These are phyloP conservation scores for Acer yangbiense DNA, from an alignment of 345 rosid species.

Conservation along the genomic window DNA sequence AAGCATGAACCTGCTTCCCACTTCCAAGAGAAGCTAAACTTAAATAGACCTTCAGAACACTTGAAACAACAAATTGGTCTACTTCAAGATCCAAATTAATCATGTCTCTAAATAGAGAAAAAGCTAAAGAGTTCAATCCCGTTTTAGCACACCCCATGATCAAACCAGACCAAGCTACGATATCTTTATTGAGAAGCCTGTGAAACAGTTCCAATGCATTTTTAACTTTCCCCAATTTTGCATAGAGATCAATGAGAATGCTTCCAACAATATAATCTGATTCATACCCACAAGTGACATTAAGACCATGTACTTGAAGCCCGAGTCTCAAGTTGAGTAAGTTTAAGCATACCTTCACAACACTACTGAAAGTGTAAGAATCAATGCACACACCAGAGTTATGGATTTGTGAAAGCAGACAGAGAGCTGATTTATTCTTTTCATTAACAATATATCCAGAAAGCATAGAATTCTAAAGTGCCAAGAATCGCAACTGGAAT, in stretches of 20 bases:
- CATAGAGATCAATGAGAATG: constrained; percentile 60
- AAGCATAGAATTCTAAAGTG: constrained; percentile 67
- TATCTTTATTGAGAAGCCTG: constrained; percentile 59
- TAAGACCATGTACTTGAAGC: constrained; percentile 64
- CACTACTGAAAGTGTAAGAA: constrained; percentile 64
- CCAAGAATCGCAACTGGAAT: constrained; percentile 23
- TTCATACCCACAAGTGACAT: constrained; percentile 53
- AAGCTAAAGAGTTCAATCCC: constrained; percentile 43
- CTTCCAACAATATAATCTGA: constrained; percentile 64
- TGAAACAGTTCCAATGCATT: constrained; percentile 43
- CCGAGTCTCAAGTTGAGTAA: constrained; percentile 49
- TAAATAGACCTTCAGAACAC: constrained; percentile 59
- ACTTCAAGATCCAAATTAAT: constrained; percentile 36
- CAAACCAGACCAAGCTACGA: constrained; percentile 64
- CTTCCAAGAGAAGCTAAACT: constrained; percentile 53
- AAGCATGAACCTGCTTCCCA: constrained; percentile 64
- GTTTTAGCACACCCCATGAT: constrained; percentile 54
- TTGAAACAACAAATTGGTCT: constrained; percentile 57
- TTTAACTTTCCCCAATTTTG: constrained; percentile 45
- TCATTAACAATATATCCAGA: constrained; percentile 55
- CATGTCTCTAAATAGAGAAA: constrained; percentile 55
- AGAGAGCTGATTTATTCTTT: constrained; percentile 44
- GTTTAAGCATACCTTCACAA: constrained; percentile 61
- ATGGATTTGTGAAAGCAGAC: constrained; percentile 45
- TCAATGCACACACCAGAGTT: constrained; percentile 44